Percentiles rank a stretch among this genome's conserved stretches.
Evolutionary conservation across 176 grass and related monocot genomes (phyloP).

Genomic region (Avena insularis): DNA sequence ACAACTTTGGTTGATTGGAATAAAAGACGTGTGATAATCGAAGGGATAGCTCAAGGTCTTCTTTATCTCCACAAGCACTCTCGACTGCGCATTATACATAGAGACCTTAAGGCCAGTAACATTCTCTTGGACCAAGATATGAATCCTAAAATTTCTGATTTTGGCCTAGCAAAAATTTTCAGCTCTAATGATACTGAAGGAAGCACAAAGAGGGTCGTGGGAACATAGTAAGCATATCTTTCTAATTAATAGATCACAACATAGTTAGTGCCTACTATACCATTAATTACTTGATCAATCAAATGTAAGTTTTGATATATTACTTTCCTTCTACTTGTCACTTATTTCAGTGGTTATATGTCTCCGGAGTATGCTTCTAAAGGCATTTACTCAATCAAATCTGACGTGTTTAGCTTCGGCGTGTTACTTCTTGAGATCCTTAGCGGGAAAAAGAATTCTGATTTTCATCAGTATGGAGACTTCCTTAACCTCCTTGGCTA

Average conservation of each 20-base stretch:
- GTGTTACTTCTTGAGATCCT: slow-evolving; percentile 49
- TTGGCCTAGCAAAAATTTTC: slow-evolving; percentile 43
- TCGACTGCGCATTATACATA: slow-evolving; percentile 25
- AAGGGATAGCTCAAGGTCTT: slow-evolving; percentile 51
- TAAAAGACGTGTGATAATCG: slow-evolving; percentile 24
- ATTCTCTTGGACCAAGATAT: slow-evolving; percentile 49
- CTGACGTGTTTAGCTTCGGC: slow-evolving; percentile 51
- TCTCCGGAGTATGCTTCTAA: slow-evolving; percentile 45
- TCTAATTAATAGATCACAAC: not conserved
- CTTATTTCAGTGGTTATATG: slow-evolving; percentile 36
- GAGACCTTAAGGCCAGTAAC: slow-evolving; percentile 48
- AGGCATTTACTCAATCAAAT: slow-evolving; percentile 52
- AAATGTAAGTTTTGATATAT: not conserved
- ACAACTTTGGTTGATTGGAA: slow-evolving; percentile 32
- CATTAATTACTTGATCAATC: not conserved
- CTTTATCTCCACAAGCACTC: slow-evolving; percentile 51
- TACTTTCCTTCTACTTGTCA: not conserved
- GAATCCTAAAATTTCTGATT: slow-evolving; percentile 57
- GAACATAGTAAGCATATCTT: slow-evolving; percentile 48
- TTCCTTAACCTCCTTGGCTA: slow-evolving; percentile 47
- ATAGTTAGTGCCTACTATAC: not conserved
- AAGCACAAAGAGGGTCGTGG: slow-evolving; percentile 45
- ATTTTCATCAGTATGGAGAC: slow-evolving; percentile 19
- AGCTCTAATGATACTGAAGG: slow-evolving; percentile 35
- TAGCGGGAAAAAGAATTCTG: slow-evolving; percentile 43